Evolutionary conservation across 2,329 filamentous ascomycete genomes (phyloP).

Genomic region (Albifimbria verrucaria): DNA sequence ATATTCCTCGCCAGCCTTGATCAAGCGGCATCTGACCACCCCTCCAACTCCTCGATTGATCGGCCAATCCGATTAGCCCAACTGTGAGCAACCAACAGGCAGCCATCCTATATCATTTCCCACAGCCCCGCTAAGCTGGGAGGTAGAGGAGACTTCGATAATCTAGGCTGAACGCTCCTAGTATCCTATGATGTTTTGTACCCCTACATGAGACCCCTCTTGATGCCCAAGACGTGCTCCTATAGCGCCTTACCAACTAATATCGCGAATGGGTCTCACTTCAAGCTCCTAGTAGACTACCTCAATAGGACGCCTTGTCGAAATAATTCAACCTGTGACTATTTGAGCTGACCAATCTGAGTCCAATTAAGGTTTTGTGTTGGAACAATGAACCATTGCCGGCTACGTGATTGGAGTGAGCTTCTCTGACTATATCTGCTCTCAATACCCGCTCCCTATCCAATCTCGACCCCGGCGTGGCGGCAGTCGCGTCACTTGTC

Average conservation of each 20-base stretch:
- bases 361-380: too few species aligned
- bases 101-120: background rate
- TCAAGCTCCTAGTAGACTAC: background rate
- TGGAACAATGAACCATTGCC: background rate
- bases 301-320: background rate
- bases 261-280: background rate
- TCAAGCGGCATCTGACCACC: too few species aligned
- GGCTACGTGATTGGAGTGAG: background rate
- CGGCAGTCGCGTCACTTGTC: background rate
- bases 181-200: background rate
- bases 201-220: background rate
- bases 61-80: too few species aligned
- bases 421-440: background rate
- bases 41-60: background rate
- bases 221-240: background rate
- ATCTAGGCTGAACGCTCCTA: too few species aligned
- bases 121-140: background rate
- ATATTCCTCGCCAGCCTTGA: background rate
- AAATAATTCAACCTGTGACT: background rate
- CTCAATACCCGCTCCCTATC: background rate
- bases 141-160: too few species aligned
- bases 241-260: too few species aligned
- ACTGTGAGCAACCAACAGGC: background rate
- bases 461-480: background rate
- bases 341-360: too few species aligned